phyloP scores from a whole-genome alignment of 306 rosid genomes.

The Luffa acutangula region DNA sequence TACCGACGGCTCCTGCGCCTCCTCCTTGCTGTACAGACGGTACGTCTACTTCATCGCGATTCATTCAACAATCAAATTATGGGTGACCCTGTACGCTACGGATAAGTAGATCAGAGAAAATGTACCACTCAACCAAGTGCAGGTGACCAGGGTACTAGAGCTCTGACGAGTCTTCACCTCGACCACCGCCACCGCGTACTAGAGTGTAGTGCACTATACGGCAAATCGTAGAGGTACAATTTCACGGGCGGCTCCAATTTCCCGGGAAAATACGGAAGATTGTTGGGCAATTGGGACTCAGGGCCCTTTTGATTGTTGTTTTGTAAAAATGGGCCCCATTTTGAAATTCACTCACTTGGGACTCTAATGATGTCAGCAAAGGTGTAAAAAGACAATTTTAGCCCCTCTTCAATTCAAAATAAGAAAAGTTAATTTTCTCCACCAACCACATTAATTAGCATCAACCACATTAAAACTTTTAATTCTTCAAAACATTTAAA shows the following conservation, averaged over 20 bases:
- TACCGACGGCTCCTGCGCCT: conserved; percentile 61
- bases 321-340: too few relatives aligned
- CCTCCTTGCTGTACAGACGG: conserved; percentile 55
- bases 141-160: conserved; percentile 42
- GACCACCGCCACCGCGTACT: conserved; percentile 26
- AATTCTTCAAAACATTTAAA: too few relatives aligned
- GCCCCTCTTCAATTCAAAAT: too few relatives aligned
- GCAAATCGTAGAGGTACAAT: neutral
- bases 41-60: conserved; percentile 70
- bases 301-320: too few relatives aligned
- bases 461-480: too few relatives aligned
- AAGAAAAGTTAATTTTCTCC: too few relatives aligned
- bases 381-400: too few relatives aligned
- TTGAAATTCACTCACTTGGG: too few relatives aligned
- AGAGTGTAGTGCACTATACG: too few relatives aligned
- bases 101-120: conserved; percentile 46
- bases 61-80: conserved; percentile 13
- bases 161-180: conserved; percentile 7
- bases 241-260: neutral
- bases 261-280: neutral
- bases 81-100: conserved; percentile 41
- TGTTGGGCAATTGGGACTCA: too few relatives aligned
- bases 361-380: too few relatives aligned
- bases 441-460: too few relatives aligned
- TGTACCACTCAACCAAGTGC: conserved; percentile 10